Base-by-base conservation (phyloP, 2,329 filamentous ascomycete genomes). In the Claviceps paspali region DNA sequence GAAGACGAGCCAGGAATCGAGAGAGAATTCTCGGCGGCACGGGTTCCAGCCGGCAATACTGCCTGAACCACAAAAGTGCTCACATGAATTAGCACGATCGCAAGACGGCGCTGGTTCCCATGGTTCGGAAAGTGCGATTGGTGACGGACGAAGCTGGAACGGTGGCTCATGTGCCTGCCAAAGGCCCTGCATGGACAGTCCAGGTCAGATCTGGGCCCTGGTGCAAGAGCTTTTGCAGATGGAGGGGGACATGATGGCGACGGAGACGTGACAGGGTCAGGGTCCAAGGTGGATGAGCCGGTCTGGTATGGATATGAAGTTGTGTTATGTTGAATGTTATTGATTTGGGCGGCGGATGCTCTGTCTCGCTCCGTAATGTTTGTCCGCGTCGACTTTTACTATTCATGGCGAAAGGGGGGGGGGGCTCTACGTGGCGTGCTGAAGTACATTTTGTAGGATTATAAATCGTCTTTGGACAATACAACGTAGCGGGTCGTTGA, bases 181-280 rank as follows among this genome's bases (percentile, higher is more conserved):
- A 30, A 38, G 29, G 42, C 48, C 14, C 37, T 49, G 32, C 44
- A 41, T 17, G 23, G 40, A 47, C 24, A 44, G 41, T 11, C 47
- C 41, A 4, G 45, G 52, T 18, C 48, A 55, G 35, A 43, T 57
- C 23, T 56, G 55, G 55, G 49, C 49, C 40, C 51, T 49, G 18
- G 50, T 48, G 2, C 47, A 57, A 33, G 50, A 56, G 36, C 31
- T 60, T 23, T 36, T 58, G 24, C 36, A 42, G 38, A 39, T 49
- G 24, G 44, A 51, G 11, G 48, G 45, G n/a, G 41, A 41, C 2
- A 30, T 32, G 15, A 8, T 2, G n/a, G 12, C 19, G 12, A 24
- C 4, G 23, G 29, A 29, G 22, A 29, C 33, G 9, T 30, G 12
- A 38, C 5, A 2, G 29, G 31, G 11, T 33, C 18, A n/a, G n/a